Evolutionary conservation across 1,284 basidiomycete species (phyloP).

Genomic region (Porogramme epimiltina): DNA sequence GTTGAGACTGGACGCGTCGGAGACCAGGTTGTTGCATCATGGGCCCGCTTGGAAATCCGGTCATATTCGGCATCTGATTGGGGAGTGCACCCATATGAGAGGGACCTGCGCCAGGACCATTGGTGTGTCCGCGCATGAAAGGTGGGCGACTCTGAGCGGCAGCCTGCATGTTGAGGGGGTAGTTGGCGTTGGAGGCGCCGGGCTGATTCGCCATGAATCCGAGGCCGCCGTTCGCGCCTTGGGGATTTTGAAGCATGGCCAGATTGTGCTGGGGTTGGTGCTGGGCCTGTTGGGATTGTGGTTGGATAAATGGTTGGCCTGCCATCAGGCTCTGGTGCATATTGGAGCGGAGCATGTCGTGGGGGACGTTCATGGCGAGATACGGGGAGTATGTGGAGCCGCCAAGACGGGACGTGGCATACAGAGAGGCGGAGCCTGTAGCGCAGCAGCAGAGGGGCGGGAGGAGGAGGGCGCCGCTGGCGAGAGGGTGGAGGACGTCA

Average conservation of each 20-base stretch:
- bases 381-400: conserved; percentile 9
- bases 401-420: conserved; percentile 24
- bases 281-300: conserved; percentile 39
- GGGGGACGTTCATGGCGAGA: conserved; percentile 30
- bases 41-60: conserved; percentile 37
- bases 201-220: conserved; percentile 35
- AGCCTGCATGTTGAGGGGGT: conserved; percentile 23
- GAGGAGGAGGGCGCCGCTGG: conserved; percentile 4
- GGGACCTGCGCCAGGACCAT: conserved; percentile 34
- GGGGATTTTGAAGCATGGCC: conserved; percentile 40
- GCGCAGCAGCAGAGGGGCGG: neutral
- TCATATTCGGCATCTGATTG: conserved; percentile 38
- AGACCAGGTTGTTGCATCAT: conserved; percentile 37
- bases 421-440: conserved; percentile 15
- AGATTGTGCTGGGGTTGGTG: conserved; percentile 37
- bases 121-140: conserved; percentile 35
- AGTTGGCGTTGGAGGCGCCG: conserved; percentile 19
- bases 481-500: conserved; percentile 24
- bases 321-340: conserved; percentile 40
- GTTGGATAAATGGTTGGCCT: conserved; percentile 40
- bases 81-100: conserved; percentile 42
- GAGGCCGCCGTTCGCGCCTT: conserved; percentile 41
- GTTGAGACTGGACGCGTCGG: conserved; percentile 56
- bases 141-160: conserved; percentile 24
- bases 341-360: conserved; percentile 50